phyloP scores from a whole-genome alignment of 495 filamentous ascomycete genomes.

The Annulohypoxylon moriforme region DNA sequence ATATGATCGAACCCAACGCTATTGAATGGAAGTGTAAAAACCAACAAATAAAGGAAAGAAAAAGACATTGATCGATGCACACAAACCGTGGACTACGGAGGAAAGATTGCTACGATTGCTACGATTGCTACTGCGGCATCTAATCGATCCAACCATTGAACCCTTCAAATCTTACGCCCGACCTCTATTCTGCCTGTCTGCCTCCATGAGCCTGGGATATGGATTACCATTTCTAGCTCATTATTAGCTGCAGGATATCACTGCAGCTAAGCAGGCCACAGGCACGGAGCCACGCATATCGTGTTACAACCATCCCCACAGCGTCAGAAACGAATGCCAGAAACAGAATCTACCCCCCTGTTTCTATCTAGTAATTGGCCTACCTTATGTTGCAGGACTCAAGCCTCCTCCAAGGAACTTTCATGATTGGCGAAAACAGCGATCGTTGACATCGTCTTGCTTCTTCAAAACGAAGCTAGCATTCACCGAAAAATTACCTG shows the following conservation, averaged over 20 bases:
- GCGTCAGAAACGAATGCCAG: constrained; percentile 2
- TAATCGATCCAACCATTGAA: background rate
- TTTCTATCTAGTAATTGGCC: constrained; percentile 9
- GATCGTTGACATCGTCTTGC: constrained; percentile 3
- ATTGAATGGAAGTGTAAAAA: background rate
- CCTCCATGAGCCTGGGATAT: constrained; percentile 14
- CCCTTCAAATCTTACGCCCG: background rate
- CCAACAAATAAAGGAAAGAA: constrained; percentile 7
- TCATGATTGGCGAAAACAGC: background rate
- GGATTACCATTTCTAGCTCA: constrained; percentile 3
- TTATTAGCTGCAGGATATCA: constrained; percentile 27
- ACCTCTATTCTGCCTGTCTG: constrained; percentile 1
- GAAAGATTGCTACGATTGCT: constrained; percentile 13
- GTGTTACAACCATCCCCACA: constrained; percentile 27
- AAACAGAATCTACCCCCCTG: constrained; percentile 5
- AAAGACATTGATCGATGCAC: constrained; percentile 23
- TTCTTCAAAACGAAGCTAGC: constrained; percentile 2
- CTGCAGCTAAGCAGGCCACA: constrained; percentile 39
- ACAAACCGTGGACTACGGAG: constrained; percentile 27
- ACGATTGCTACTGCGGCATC: constrained; percentile 11
- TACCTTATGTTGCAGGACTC: constrained; percentile 2
- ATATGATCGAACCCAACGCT: constrained; percentile 7
- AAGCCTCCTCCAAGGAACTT: background rate
- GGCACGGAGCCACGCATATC: constrained; percentile 40
- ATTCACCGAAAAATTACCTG: constrained; percentile 3